Base-by-base conservation (phyloP, 192 early-diverging fungal genomes). In the Allomyces macrogynus region DNA sequence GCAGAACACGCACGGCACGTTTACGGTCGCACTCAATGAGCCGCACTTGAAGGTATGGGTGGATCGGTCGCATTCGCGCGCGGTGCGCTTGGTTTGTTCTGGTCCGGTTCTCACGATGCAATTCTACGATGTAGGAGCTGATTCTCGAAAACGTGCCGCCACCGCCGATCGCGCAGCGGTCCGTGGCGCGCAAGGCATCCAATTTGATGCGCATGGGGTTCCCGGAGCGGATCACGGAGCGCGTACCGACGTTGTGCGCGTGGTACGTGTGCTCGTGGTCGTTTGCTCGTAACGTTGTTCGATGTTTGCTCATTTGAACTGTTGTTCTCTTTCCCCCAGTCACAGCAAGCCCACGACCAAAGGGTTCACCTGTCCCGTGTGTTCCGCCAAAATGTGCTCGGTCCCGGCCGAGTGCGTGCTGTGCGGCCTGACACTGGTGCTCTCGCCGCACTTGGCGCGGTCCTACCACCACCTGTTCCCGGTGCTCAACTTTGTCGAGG, bases 401-500 rank as follows among this genome's bases (percentile, higher is more conserved):
- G 71, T 97, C 62, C 94, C 94, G 5, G 89, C 85, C 24, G 91
- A 95, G 64, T 97, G 94, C 71, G 87, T 89, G 61, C 80, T 97
- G 20, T 97, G 92, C 73, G 81, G 78, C 0, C 73, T 97, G 66
- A 88, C 89, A 0, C 70, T 97, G 49, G 91, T 95, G 3, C 90
- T 89, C 5, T 87, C 85, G 49, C 93, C 93, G 27, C 82, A 91
- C 73, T 69, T 97, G 64, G 92, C 95, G 5, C 69, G 95, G 61
- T 91, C 90, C 44, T 97, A 93, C 71, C 92, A 91, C 63, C 92
- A 97, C 67, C 73, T 97, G 44, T 97, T 97, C 71, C 92, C 95
- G 0, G 87, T 92, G 12, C 84, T 83, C 64, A 91, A 88, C 43
- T 97, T 81, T 74, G 70, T 74, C 20, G 90, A 94, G 67, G 68